Evolutionary conservation across 257 asterid genomes (phyloP), one percentile per base, ranked within the genome.

Genomic region (Nicotiana attenuata): DNA sequence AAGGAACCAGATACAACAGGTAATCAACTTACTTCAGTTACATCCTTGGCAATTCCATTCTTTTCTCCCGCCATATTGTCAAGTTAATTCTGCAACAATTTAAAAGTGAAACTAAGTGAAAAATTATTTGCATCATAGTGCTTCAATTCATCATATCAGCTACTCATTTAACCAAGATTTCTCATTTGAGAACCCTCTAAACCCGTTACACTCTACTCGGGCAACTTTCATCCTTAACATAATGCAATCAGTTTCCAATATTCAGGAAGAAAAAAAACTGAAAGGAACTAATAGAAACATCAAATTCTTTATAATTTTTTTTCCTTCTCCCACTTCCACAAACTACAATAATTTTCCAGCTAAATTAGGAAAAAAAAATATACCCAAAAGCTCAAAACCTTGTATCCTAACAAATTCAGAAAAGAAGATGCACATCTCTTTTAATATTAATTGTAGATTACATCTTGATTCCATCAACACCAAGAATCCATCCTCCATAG

Each of bases 11-110:
- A 85, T 16, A 19, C 79, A 33, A 80, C 80, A 68, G 79, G 77
- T 61, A 65, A 20, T 69, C 88, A 4, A 86, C 97, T 87, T 84
- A 93, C 99, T 88, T 91, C 97, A 85, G 98, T 96, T 61, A 96
- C 89, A 90, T 96, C 97, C 92, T 92, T 96, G 2, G 99, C 99
- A 50, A 96, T 93, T 57, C 93, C 95, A 87, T 22, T 76, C 75
- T 80, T 88, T 77, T 81, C 97, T 85, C 73, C 90, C 0, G 93
- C 94, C 98, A 94, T 94, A 17, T 69, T 81, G 82, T 82, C 82
- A 63, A 24, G 76, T 22, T 45, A 78, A 56, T 61, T 85, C 97
- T 89, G 89, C 88, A 86, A 24, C 16, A 85, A 75, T 52, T 35
- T 53, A 79, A 15, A 8, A 73, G 38, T 33, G 19, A 41, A 82